Evolutionary conservation across 306 rosid species (phyloP).

Genomic region (Styphnolobium japonicum): DNA sequence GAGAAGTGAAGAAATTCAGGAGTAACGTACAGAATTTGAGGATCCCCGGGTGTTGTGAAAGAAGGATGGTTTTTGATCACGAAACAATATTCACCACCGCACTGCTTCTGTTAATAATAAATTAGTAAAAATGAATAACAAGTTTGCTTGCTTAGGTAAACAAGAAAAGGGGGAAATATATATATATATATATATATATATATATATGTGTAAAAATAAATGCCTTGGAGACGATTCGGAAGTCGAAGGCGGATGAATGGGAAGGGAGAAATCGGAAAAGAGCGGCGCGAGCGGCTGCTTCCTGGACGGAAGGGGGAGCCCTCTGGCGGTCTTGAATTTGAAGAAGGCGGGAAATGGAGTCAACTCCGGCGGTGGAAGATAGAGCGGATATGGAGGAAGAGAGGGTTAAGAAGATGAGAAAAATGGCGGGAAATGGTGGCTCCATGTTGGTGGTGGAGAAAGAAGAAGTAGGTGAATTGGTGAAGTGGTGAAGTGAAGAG

Average conservation of each 20-base stretch:
- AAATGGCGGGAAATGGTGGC: constrained; percentile 39
- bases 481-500: neutral
- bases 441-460: constrained; percentile 24
- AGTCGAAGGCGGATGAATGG: constrained; percentile 61
- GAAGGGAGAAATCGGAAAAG: constrained; percentile 77
- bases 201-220: too few relatives aligned
- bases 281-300: constrained; percentile 65
- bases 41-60: constrained; percentile 37
- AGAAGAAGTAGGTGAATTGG: neutral
- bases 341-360: constrained; percentile 58
- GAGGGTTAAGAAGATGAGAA: constrained; percentile 9
- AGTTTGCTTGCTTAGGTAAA: too few relatives aligned
- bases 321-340: constrained; percentile 69
- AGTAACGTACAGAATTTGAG: constrained; percentile 61
- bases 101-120: constrained; percentile 46
- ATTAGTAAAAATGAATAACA: neutral
- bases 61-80: constrained; percentile 61
- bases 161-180: neutral
- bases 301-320: constrained; percentile 56
- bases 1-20: neutral
- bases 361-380: constrained; percentile 48
- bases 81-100: constrained; percentile 71
- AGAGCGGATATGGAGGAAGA: neutral
- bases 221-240: constrained; percentile 64
- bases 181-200: too few relatives aligned